Evolutionary conservation across 129 eudicot genomes (phyloP), one percentile per base, ranked within the genome.

Genomic region (Escallonia herrerae): DNA sequence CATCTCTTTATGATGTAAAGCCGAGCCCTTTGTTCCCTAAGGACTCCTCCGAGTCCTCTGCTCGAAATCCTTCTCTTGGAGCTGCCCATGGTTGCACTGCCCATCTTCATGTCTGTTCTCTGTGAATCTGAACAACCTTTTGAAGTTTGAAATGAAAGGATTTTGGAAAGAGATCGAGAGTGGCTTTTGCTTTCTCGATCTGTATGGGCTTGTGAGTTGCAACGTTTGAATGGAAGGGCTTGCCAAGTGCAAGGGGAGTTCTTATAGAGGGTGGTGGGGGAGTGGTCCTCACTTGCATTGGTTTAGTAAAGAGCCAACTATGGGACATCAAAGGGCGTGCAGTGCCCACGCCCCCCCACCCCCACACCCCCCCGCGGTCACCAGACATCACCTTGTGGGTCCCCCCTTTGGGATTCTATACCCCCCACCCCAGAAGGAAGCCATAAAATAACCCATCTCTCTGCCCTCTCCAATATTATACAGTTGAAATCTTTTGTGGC

Each of bases 1-100:
- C 98, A 93, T 79, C 98, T 70, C 63, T 81, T 79, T 47, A 93
- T 93, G 52, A 93, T 93, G 78, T 93, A 93, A 64, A 93, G 95
- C 76, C 85, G 81, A 22, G 96, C 96, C 75, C 86, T 85, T 63
- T 93, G 98, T 49, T 93, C 91, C 67, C 84, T 83, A 38, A 93
- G 86, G 13, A 93, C 82, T 62, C 95, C 89, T 68, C 96, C 94
- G 62, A 91, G 76, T 38, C 97, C 91, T 74, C 84, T 84, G 87
- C 86, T 88, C 50, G 94, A 75, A 56, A 87, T 68, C 72, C 86
- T 91, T 71, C 96, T 82, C 77, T 90, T 90, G 42, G 77, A 77
- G 65, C 85, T 75, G 76, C 94, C 83, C 79, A 79, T 80, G 60
- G 46, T 71, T 48, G 42, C 49, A 38, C 52, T 71, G 55, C 66